Base-by-base conservation (phyloP, 768 basidiomycete genomes). In the Amanita polypyramis region DNA sequence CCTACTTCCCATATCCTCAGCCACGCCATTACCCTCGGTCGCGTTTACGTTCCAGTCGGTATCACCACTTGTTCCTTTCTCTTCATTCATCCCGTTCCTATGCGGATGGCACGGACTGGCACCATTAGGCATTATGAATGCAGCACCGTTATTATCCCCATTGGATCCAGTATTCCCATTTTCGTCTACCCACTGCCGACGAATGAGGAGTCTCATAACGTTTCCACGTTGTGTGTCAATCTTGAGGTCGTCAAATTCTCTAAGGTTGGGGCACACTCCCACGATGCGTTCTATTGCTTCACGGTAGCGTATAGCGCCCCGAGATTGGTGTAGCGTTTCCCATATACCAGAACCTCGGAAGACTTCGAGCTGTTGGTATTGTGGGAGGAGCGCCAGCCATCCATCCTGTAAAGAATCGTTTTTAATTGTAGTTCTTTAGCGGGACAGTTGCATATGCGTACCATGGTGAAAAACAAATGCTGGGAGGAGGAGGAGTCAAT, bases 271-370 rank as follows among this genome's bases (percentile, higher is more conserved):
- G 35, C 45, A 27, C 2, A 25, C 39, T 11, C 27, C 14, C 2
- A 14, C 47, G 9, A 23, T 40, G 37, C 27, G 17, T 14, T 27
- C 36, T 4, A 27, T 38, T 38, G 45, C 45, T 10, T 25, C 21
- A 33, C 7, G 19, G 12, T 34, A 36, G 19, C 35, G 12, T n/a
- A 15, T 30, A 11, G 14, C 14, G 9, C 8, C 45, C 34, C 30
- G 0, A 14, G n/a, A 44, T 29, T 47, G 46, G 5, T 36, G 17
- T 23, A 70, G 65, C 10, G 70, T 65, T 3, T 52, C 52, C 74
- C 74, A 77, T 1, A 74, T 56, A 11, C 65, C 69, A 23, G 56
- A 51, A 9, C 73, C 72, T 35, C 67, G 64, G 52, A 75, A 69
- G 0, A 70, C 66, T 54, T 72, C 62, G 10, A 77, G 68, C 12